A percentile compares a stretch with the other conserved stretches of the same genome.
Conservation (phyloP, 208 protist species). For the Trypanosomatidae sp. region DNA sequence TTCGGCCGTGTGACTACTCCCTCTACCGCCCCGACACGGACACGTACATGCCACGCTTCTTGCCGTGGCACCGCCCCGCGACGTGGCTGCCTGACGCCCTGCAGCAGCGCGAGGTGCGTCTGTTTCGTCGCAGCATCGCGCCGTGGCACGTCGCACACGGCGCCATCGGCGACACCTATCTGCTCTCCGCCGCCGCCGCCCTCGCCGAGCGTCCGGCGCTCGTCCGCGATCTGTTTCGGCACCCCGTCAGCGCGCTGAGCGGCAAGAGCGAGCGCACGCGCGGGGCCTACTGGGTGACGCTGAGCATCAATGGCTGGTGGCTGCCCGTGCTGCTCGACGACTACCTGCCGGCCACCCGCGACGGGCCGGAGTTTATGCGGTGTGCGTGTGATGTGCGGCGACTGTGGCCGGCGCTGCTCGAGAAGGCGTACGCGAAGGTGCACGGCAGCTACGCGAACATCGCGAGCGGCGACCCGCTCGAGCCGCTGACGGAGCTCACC, state of each 20-base stretch:
- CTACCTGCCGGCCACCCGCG: slow-evolving; percentile 44
- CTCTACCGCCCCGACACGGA: slow-evolving; percentile 52
- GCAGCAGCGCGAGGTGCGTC: slow-evolving; percentile 40
- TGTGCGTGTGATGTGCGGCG: slow-evolving; percentile 47
- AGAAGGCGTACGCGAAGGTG: slow-evolving; percentile 84
- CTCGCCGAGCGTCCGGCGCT: slow-evolving; percentile 21
- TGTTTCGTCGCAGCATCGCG: slow-evolving; percentile 48
- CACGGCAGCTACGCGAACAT: slow-evolving; percentile 75
- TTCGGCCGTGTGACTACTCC: slow-evolving; percentile 46
- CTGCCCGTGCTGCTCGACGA: slow-evolving; percentile 63
- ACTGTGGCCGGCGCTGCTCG: slow-evolving; percentile 72
- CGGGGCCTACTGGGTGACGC: slow-evolving; percentile 61
- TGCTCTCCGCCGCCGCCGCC: slow-evolving; percentile 49
- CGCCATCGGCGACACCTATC: slow-evolving; percentile 66
- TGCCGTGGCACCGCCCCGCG: slow-evolving; percentile 45
- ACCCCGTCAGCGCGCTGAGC: slow-evolving; percentile 35
- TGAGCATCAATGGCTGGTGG: slow-evolving; percentile 84
- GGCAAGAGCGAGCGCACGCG: slow-evolving; percentile 34
- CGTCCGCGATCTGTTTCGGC: slow-evolving; percentile 46
- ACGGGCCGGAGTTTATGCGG: slow-evolving; percentile 39
- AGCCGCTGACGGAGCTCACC: slow-evolving; percentile 63
- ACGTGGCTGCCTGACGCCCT: slow-evolving; percentile 39
- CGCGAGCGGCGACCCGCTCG: slow-evolving; percentile 51
- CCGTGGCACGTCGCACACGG: slow-evolving; percentile 60
- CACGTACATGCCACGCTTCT: slow-evolving; percentile 29